Evolutionary conservation across 768 basidiomycete species (phyloP), one percentile per base, ranked within the genome.

Genomic region (Lactifluus rugatus): DNA sequence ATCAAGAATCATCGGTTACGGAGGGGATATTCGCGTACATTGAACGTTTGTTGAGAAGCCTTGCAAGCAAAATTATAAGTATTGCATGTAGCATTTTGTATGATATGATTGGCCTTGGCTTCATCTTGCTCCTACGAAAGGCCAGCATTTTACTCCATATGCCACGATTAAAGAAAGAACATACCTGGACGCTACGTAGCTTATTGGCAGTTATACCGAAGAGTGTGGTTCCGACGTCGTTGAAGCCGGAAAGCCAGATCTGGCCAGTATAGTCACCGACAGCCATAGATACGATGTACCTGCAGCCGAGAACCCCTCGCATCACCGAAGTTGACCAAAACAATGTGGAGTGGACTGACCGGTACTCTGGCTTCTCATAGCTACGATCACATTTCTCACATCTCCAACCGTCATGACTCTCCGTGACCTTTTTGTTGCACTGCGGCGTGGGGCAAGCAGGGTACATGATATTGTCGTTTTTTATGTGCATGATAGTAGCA

Each of bases 241-340:
- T 95, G 77, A 99, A 99, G 3, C 89, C 92, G 62, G 90, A 89
- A 46, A 97, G 74, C 95, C 95, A 98, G 17, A 83, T 79, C 70
- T 94, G 90, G 21, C 83, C 85, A 17, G 91, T 89, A 73, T 84
- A 81, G 70, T 99, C 96, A n/a, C 90, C 81, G 2, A 92, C 85
- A 48, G 89, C 89, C 74, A 96, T 77, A 39, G 83, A 80, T 63
- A 98, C 77, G 66, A 95, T 84, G 64, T 88, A 91, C 53, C 87
- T 89, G 57, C 7, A 49, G 42, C 48, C 32, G 47, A 39, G 23
- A 41, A n/a, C 39, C 26, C 28, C 57, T 63, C 58, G 48, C 58
- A 41, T n/a, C 5, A 56, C 41, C n/a, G 2, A 19, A 25, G 34
- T 26, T 56, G 26, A 53, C 25, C 9, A 54, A 21, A 8, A 1